Percentiles rank a stretch among this genome's conserved stretches.
These are phyloP conservation scores for Clarireedia homoeocarpa DNA, from an alignment of 2,329 filamentous ascomycete genomes.

Conservation along the genomic window DNA sequence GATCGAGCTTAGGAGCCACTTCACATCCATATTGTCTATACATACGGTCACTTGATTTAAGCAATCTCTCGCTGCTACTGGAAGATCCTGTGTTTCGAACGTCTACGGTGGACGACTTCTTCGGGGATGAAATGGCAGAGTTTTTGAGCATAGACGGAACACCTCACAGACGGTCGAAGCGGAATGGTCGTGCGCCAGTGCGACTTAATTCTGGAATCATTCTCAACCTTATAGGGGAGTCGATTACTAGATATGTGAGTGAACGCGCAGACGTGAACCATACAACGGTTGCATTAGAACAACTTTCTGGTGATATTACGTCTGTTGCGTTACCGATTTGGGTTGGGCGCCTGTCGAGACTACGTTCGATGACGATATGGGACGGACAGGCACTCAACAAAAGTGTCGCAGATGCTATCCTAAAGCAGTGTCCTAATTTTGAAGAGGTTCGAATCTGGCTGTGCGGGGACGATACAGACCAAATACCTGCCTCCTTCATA, in stretches of 20 bases:
- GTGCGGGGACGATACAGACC: constrained; percentile 35
- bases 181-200: constrained; percentile 11
- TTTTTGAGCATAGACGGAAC: constrained; percentile 28
- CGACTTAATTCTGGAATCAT: constrained; percentile 32
- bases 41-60: constrained; percentile 55
- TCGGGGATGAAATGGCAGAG: constrained; percentile 32
- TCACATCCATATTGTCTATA: constrained; percentile 63
- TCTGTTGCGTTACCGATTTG: constrained; percentile 46
- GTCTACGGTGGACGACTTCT: constrained; percentile 31
- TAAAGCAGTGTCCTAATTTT: constrained; percentile 52
- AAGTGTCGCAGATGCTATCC: constrained; percentile 46
- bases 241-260: constrained; percentile 45
- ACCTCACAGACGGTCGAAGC: constrained; percentile 23
- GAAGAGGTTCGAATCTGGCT: constrained; percentile 50
- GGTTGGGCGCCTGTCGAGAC: constrained; percentile 48
- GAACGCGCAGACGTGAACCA: constrained; percentile 33
- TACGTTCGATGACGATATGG: constrained; percentile 52
- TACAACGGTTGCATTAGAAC: constrained; percentile 45
- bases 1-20: constrained; percentile 55
- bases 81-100: constrained; percentile 38
- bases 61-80: constrained; percentile 52
- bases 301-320: constrained; percentile 48
- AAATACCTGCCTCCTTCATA: constrained; percentile 51
- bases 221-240: constrained; percentile 44
- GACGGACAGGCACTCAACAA: constrained; percentile 52